Conservation (phyloP, 106 monocot species). For the Dioscorea zingiberensis region DNA sequence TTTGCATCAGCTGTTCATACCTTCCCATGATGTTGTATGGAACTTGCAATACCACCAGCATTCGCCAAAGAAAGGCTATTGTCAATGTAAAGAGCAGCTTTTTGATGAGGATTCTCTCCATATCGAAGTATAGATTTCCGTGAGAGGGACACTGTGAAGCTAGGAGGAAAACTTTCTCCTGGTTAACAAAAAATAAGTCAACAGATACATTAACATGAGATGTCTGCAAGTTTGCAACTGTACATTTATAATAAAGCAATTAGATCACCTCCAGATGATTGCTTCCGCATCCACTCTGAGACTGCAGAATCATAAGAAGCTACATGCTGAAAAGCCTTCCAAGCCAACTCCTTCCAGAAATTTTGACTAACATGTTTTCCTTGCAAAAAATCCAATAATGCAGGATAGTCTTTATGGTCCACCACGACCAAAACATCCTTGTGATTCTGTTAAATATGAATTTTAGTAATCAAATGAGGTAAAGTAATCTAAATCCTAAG, state of each 20-base stretch:
- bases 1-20: slow-evolving; percentile 17
- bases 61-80: slow-evolving; percentile 83
- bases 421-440: slow-evolving; percentile 93
- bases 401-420: slow-evolving; percentile 82
- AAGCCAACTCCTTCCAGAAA: slow-evolving; percentile 67
- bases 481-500: not conserved
- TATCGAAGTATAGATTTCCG: slow-evolving; percentile 68
- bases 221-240: not conserved
- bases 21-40: slow-evolving; percentile 96
- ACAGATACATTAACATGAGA: not conserved
- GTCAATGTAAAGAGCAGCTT: slow-evolving; percentile 85
- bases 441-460: slow-evolving; percentile 64
- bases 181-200: slow-evolving; percentile 5
- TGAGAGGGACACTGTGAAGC: slow-evolving; percentile 69
- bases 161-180: slow-evolving; percentile 71
- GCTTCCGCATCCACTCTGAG: slow-evolving; percentile 97
- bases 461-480: not conserved
- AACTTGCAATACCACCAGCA: slow-evolving; percentile 92
- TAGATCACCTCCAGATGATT: slow-evolving; percentile 44
- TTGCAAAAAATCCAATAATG: slow-evolving; percentile 70
- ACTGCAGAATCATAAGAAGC: slow-evolving; percentile 95
- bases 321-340: slow-evolving; percentile 97
- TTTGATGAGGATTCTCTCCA: slow-evolving; percentile 99
- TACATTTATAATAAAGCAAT: not conserved
- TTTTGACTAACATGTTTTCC: slow-evolving; percentile 54